Percentiles rank a stretch among this genome's conserved stretches.
Conservation (phyloP, 495 filamentous ascomycete genomes). For the Durotheca rogersii region DNA sequence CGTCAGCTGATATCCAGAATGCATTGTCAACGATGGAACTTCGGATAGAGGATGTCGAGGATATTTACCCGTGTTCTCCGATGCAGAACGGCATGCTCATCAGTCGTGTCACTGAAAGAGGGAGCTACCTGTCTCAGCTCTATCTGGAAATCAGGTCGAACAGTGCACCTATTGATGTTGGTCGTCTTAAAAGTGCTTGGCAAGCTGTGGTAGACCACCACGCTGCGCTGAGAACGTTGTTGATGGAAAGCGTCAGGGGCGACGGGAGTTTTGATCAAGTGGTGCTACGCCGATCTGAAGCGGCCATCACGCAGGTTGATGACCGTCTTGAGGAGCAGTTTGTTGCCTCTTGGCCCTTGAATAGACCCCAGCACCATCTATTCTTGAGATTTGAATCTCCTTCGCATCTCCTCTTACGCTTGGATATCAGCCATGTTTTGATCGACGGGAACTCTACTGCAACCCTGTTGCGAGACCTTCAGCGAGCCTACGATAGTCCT, state of each 20-base stretch:
- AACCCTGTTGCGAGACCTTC: too few species aligned
- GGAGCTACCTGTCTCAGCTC: constrained; percentile 37
- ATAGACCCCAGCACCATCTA: too few species aligned
- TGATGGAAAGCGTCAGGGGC: constrained; percentile 51
- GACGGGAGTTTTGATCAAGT: constrained; percentile 56
- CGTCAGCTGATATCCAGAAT: constrained; percentile 36
- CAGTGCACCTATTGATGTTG: constrained; percentile 37
- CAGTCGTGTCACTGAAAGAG: constrained; percentile 50
- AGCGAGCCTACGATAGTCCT: too few species aligned
- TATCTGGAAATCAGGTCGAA: constrained; percentile 5
- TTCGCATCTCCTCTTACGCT: too few species aligned
- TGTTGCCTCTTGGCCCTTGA: too few species aligned
- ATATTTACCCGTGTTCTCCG: constrained; percentile 47
- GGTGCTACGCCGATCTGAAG: too few species aligned
- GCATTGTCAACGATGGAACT: too few species aligned
- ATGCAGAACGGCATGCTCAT: constrained; percentile 50
- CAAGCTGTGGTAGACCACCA: constrained; percentile 54
- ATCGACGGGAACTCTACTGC: too few species aligned
- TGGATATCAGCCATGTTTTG: too few species aligned
- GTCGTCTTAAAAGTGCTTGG: constrained; percentile 52
- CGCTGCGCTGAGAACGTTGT: constrained; percentile 52
- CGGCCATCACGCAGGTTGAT: too few species aligned
- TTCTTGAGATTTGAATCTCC: too few species aligned
- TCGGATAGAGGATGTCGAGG: constrained; percentile 36
- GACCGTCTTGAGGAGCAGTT: too few species aligned